Evolutionary conservation across 257 asterid genomes (phyloP), one percentile per base, ranked within the genome.

Genomic region (Primulina tabacum): DNA sequence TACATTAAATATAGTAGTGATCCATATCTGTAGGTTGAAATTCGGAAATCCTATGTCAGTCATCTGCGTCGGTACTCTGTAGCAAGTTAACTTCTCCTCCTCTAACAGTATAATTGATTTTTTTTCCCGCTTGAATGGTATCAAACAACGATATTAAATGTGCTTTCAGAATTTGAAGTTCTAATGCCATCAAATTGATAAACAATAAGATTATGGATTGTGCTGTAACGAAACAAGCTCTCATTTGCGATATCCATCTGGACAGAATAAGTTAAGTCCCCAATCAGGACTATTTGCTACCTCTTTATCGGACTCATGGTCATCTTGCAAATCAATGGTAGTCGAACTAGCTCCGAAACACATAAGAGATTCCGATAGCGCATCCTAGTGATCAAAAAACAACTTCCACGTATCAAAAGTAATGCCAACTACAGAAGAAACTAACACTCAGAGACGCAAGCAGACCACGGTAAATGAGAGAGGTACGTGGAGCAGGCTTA

Each of bases 281-380:
- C 32, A 55, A 34, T 32, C 11, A 62, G 37, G 58, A 32, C 52
- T 14, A 69, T 28, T 43, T 4, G 61, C 16, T 73, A 85, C 98
- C 92, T 86, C 84, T 53, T 79, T 79, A 72, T 73, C 66, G 4
- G 64, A 75, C 18, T 75, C 71, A 65, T 33, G 17, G 47, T 8
- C 32, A 64, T 87, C 88, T 12, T 77, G 84, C 69, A 80, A 86
- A 74, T 87, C 96, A 67, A 80, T 71, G 76, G 89, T 85, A 34
- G 92, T 79, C n/a, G 97, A 93, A 75, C 78, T 82, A 62, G 99
- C 99, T 81, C 96, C 96, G 40, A 90, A 90, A 75, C 96, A 86
- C 79, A 93, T 62, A 26, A 90, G 90, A 74, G 95, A 87, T 76
- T 93, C 97, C 30, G 97, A 86, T 35, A 93, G 82, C 83, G 68